These are phyloP conservation scores for Pelargonium fulgidum DNA, from an alignment of 441 rosid genomes.

Conservation along the genomic window DNA sequence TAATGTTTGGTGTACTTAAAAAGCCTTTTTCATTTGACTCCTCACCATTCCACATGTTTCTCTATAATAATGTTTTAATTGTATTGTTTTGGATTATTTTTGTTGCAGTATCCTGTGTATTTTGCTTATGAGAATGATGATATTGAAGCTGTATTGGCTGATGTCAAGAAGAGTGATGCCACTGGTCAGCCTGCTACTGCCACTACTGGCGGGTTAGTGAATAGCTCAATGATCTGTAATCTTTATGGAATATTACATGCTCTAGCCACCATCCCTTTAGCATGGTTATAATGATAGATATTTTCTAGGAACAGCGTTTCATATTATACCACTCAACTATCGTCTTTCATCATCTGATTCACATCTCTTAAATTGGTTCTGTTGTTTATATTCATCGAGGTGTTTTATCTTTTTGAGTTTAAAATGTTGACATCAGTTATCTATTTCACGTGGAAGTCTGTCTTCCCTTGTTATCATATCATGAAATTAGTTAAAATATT, in stretches of 20 bases:
- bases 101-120: conserved; percentile 83
- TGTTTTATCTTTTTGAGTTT: conserved; percentile 2
- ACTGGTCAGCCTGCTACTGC: conserved; percentile 95
- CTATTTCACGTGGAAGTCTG: not conserved
- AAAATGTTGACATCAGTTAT: conserved; percentile 6
- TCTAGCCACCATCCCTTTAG: not conserved
- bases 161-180: conserved; percentile 73
- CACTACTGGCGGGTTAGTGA: conserved; percentile 91
- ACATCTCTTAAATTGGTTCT: not conserved
- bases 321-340: not conserved
- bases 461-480: not conserved
- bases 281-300: not conserved
- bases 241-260: not conserved
- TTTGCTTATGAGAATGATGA: conserved; percentile 89
- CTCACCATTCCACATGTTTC: not conserved
- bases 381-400: not conserved
- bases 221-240: conserved; percentile 11
- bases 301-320: not conserved
- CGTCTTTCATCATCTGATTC: not conserved
- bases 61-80: not conserved
- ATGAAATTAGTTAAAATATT: not conserved
- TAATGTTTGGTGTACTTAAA: not conserved
- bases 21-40: not conserved
- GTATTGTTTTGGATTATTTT: conserved; percentile 2
- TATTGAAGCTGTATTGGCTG: conserved; percentile 65